phyloP scores from a whole-genome alignment of 192 early-diverging fungal genomes.

The Linnemannia zychae region DNA sequence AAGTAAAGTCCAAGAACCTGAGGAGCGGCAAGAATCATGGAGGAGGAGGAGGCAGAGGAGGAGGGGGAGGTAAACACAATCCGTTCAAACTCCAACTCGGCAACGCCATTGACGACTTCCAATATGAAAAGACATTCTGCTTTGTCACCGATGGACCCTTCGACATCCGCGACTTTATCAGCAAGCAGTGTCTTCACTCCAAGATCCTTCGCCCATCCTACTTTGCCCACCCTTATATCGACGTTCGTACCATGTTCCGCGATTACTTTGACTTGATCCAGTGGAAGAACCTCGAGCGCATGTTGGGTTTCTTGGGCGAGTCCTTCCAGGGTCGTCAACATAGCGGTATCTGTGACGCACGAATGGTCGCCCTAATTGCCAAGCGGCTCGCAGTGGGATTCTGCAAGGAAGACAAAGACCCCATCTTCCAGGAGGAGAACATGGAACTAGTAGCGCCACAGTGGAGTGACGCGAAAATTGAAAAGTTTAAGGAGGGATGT shows the following conservation, averaged over 20 bases:
- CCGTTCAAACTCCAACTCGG: neutral
- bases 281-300: conserved; percentile 69
- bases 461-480: conserved; percentile 22
- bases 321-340: conserved; percentile 81
- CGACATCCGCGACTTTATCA: conserved; percentile 89
- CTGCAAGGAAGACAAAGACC: neutral
- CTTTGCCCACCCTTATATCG: conserved; percentile 72
- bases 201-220: conserved; percentile 71
- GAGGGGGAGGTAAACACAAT: neutral
- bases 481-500: conserved; percentile 31
- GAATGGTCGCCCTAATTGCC: conserved; percentile 82
- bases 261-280: conserved; percentile 63
- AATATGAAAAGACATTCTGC: conserved; percentile 32
- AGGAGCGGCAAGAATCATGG: neutral
- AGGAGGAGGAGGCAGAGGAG: too few species aligned
- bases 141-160: conserved; percentile 75
- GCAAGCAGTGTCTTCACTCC: conserved; percentile 76
- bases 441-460: conserved; percentile 7
- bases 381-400: conserved; percentile 63
- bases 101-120: conserved; percentile 34
- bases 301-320: conserved; percentile 73
- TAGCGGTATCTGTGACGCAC: conserved; percentile 85
- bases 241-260: conserved; percentile 72
- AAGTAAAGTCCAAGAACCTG: neutral
- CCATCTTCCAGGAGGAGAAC: conserved; percentile 29